These are phyloP conservation scores for Oryza australiensis DNA, from an alignment of 176 grass and related monocot species.

Conservation along the genomic window DNA sequence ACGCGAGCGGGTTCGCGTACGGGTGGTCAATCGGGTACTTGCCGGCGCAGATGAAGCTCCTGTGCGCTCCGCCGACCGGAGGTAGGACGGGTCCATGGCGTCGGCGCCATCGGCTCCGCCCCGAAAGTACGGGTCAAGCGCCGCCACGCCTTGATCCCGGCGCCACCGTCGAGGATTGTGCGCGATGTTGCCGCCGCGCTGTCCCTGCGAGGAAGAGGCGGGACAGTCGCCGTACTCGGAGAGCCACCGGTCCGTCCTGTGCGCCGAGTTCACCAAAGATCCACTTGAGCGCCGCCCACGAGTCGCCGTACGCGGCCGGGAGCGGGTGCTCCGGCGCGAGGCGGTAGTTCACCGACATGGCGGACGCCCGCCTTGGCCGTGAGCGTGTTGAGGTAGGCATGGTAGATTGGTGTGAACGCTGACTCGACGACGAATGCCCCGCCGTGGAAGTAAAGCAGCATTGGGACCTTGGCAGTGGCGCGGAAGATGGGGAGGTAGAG, in stretches of 20 bases:
- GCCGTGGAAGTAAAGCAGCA: constrained; percentile 86
- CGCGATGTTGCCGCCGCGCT: constrained; percentile 91
- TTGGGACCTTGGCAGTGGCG: constrained; percentile 25
- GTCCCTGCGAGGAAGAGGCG: constrained; percentile 68
- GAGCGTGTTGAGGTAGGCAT: constrained; percentile 59
- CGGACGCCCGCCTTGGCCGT: constrained; percentile 41
- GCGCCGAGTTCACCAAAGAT: constrained; percentile 42
- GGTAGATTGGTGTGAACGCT: constrained; percentile 59
- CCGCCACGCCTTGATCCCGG: constrained; percentile 49
- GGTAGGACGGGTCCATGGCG: constrained; percentile 45
- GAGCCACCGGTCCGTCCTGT: constrained; percentile 59
- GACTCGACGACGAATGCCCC: constrained; percentile 80
- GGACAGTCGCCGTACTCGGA: constrained; percentile 57
- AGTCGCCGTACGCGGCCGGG: constrained; percentile 73
- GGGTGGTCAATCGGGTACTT: constrained; percentile 66
- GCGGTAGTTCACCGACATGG: constrained; percentile 73
- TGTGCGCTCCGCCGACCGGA: constrained; percentile 49
- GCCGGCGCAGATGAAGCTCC: constrained; percentile 64
- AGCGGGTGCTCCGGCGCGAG: constrained; percentile 76
- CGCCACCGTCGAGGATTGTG: constrained; percentile 66
- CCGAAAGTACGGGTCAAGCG: constrained; percentile 85
- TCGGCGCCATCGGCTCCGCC: constrained; percentile 45
- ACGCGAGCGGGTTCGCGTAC: constrained; percentile 59
- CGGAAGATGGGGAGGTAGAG: constrained; percentile 62
- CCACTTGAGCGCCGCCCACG: constrained; percentile 78